phyloP scores from a whole-genome alignment of 2,329 filamentous ascomycete genomes.

The Domatiomyces catenatus region DNA sequence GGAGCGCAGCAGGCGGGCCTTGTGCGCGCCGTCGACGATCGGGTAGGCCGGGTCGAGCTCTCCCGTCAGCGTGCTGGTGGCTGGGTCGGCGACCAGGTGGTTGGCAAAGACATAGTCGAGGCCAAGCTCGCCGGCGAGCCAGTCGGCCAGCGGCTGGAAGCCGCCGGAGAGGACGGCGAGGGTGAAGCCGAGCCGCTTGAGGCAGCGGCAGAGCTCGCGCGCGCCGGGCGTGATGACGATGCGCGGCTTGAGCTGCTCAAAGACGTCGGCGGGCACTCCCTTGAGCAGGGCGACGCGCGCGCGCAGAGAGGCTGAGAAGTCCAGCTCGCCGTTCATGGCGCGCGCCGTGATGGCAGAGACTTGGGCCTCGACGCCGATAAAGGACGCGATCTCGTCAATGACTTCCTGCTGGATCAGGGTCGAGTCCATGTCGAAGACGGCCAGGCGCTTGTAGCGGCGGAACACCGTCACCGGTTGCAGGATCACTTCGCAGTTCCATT shows the following conservation, averaged over 20 bases:
- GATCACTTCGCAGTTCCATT: conserved; percentile 77
- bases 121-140: conserved; percentile 66
- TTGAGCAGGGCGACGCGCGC: conserved; percentile 67
- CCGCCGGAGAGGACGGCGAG: conserved; percentile 85
- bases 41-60: conserved; percentile 37
- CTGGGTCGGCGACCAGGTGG: conserved; percentile 38
- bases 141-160: conserved; percentile 75
- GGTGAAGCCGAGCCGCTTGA: conserved; percentile 68
- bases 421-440: conserved; percentile 97
- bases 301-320: conserved; percentile 72
- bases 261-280: conserved; percentile 64
- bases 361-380: conserved; percentile 63
- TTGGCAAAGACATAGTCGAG: conserved; percentile 85
- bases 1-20: conserved; percentile 38
- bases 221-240: conserved; percentile 75
- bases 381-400: conserved; percentile 83
- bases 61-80: conserved; percentile 38
- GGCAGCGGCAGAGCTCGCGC: conserved; percentile 52
- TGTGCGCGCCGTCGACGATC: conserved; percentile 46
- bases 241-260: conserved; percentile 57
- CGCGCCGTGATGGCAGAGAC: conserved; percentile 80
- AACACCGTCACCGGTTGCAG: conserved; percentile 60
- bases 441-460: conserved; percentile 65
- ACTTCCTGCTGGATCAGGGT: conserved; percentile 95
- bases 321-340: conserved; percentile 90